Conservation (phyloP, 306 rosid genomes). For the Dalbergia oliveri region DNA sequence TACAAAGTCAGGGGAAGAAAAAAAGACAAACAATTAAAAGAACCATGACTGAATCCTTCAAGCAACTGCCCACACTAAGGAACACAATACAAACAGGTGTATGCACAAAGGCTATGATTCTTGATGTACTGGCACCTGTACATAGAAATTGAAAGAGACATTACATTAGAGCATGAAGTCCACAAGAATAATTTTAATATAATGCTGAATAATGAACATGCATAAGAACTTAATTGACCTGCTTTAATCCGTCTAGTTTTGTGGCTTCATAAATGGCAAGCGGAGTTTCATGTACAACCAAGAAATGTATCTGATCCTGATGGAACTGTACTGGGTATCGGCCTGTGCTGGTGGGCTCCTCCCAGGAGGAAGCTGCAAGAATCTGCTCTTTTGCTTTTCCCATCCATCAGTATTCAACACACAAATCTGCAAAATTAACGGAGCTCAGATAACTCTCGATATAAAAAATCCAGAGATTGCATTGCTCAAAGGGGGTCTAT, state of each 20-base stretch:
- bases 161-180: no score
- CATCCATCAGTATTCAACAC: constrained; percentile 94
- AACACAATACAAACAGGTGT: no score
- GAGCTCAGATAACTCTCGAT: constrained; percentile 29
- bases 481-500: not conserved
- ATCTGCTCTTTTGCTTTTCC: constrained; percentile 90
- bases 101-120: no score
- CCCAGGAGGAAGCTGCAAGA: constrained; percentile 89
- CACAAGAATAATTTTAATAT: no score
- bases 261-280: constrained; percentile 90
- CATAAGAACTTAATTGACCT: constrained; percentile 62
- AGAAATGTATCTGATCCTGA: constrained; percentile 87
- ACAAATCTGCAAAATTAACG: constrained; percentile 65
- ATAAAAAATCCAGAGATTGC: constrained; percentile 10
- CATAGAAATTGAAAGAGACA: no score
- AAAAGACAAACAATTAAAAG: no score
- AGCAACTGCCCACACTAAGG: no score
- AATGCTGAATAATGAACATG: no score
- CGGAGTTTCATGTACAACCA: constrained; percentile 95
- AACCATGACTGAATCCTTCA: no score
- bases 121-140: no score
- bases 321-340: constrained; percentile 94
- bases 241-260: constrained; percentile 80
- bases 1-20: no score
- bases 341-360: constrained; percentile 78